Conservation (phyloP, 495 filamentous ascomycete species). For the Aspergillus heteromorphus region DNA sequence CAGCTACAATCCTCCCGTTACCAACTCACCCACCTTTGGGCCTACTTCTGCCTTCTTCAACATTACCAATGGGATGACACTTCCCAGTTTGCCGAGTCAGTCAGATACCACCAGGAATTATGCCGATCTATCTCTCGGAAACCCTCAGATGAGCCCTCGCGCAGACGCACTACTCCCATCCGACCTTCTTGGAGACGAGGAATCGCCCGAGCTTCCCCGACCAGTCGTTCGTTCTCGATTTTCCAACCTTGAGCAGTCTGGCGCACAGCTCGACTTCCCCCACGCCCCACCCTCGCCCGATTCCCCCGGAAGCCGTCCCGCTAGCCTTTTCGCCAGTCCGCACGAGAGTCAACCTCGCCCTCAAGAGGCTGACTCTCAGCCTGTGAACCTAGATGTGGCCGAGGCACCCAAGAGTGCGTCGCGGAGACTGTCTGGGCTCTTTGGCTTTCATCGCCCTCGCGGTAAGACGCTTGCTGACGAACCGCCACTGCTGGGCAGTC, state of each 20-base stretch:
- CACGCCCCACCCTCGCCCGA: slow-evolving; percentile 64
- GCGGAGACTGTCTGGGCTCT: slow-evolving; percentile 53
- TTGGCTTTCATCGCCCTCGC: slow-evolving; percentile 64
- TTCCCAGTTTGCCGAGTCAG: slow-evolving; percentile 34
- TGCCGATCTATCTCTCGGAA: slow-evolving; percentile 45
- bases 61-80: slow-evolving; percentile 52
- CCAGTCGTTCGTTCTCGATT: slow-evolving; percentile 36
- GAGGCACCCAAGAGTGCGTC: slow-evolving; percentile 45
- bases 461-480: slow-evolving; percentile 67
- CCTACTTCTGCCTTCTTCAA: slow-evolving; percentile 52
- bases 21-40: slow-evolving; percentile 45
- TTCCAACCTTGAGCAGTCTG: slow-evolving; percentile 32
- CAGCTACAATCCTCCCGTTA: slow-evolving; percentile 40
- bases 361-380: slow-evolving; percentile 29
- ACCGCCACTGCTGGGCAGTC: slow-evolving; percentile 61
- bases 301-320: slow-evolving; percentile 58
- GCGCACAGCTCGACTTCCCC: slow-evolving; percentile 31
- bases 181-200: slow-evolving; percentile 73
- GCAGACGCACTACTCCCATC: slow-evolving; percentile 74
- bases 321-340: slow-evolving; percentile 63
- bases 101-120: slow-evolving; percentile 37
- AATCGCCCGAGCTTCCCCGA: slow-evolving; percentile 50
- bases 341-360: slow-evolving; percentile 56
- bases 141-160: slow-evolving; percentile 75
- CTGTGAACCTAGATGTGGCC: slow-evolving; percentile 31